Base-by-base conservation (phyloP, 805 yeast genomes). In the Blastobotrys muscicola region DNA sequence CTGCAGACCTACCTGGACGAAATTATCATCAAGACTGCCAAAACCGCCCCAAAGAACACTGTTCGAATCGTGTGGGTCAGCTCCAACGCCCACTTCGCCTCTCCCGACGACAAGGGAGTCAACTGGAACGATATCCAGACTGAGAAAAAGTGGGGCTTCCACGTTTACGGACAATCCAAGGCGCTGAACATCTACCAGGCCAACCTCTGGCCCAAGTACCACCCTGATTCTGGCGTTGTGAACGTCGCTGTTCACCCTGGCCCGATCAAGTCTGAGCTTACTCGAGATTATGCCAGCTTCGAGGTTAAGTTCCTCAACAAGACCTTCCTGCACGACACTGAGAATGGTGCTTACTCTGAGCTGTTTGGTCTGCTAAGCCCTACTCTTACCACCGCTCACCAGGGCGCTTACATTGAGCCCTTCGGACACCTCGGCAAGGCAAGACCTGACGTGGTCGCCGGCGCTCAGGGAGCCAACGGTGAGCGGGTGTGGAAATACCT, bases 61-160 rank as follows among this genome's bases (percentile, higher is more conserved):
- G 58, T 55, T 12, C 58, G 78, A 39, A 60, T 72, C 30, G 65
- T 74, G 3, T 72, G 75, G 69, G 60, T 71, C 2, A 50, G 72
- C 2, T 71, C 76, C 1, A 39, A 60, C 33, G 70, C 65, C 1
- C 71, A 66, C 33, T 42, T 47, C 23, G 30, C 49, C 12, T 50
- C 59, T 0, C 59, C 70, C 0, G 57, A 61, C 9, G 38, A 45
- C 11, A 56, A 57, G 26, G 69, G 65, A 13, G 58, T 69, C 13
- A 65, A 65, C 44, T 53, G 63, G 33, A 54, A 55, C 38, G 47
- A 46, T 45, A 54, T 52, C 36, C 50, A 47, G 39, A 47, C 12
- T 12, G 32, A 29, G 3, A 26, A 37, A 10, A 8, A 8, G 13
- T 12, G 11, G 29, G 23, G 29, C 16, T n/a, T 41, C 10, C 37